Percentiles rank a stretch among this genome's conserved stretches.
These are phyloP conservation scores for Kokia cookei DNA, from an alignment of 441 rosid species.

Conservation along the genomic window DNA sequence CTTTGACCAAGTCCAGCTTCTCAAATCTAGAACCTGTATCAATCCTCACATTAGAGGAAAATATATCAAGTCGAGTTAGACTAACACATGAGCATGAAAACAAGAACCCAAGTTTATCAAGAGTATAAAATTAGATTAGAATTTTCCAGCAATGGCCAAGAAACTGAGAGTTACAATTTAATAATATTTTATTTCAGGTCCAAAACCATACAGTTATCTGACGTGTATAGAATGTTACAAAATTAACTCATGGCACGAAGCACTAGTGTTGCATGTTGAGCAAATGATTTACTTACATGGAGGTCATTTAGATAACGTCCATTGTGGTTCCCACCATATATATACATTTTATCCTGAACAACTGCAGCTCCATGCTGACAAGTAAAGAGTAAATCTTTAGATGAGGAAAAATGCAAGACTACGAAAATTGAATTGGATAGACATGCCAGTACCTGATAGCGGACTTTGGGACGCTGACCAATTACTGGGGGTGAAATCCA, in stretches of 20 bases:
- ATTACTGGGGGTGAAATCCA: slow-evolving; percentile 79
- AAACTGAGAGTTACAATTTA: not conserved
- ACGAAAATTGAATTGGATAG: not conserved
- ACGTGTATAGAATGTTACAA: not conserved
- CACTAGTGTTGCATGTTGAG: slow-evolving; percentile 4
- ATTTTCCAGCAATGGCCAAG: not conserved
- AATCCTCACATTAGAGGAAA: slow-evolving; percentile 16
- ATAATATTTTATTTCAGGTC: not conserved
- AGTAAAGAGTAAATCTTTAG: slow-evolving; percentile 20
- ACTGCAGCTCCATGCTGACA: slow-evolving; percentile 93
- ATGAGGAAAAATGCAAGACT: slow-evolving; percentile 13
- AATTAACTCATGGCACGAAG: not conserved
- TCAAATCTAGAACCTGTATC: slow-evolving; percentile 84
- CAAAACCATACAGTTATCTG: not conserved
- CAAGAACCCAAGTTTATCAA: not conserved
- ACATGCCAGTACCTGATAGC: slow-evolving; percentile 67
- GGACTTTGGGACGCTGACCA: slow-evolving; percentile 83
- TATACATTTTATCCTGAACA: slow-evolving; percentile 89
- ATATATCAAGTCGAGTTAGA: not conserved
- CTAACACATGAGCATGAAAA: not conserved
- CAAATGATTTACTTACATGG: slow-evolving; percentile 58
- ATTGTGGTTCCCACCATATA: slow-evolving; percentile 95
- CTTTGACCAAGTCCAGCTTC: slow-evolving; percentile 95
- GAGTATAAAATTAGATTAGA: not conserved
- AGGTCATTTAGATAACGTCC: slow-evolving; percentile 96